phyloP scores from a whole-genome alignment of 371 early-diverging fungal species.

The Haplosporangium sp. region DNA sequence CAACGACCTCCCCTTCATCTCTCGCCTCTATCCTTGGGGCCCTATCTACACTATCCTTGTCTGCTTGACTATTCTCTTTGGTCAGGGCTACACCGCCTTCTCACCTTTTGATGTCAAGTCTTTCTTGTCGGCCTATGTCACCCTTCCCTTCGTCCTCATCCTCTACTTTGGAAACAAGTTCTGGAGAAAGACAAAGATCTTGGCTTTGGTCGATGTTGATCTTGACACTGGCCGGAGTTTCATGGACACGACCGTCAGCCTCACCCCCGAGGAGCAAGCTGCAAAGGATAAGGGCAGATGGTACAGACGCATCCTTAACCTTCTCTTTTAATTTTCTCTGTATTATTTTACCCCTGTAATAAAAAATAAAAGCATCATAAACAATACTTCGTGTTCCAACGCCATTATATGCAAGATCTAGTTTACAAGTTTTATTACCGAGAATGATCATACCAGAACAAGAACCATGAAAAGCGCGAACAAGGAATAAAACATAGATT shows the following conservation, averaged over 20 bases:
- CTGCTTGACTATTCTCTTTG: constrained; percentile 13
- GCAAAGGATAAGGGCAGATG: constrained; percentile 7
- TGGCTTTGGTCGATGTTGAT: constrained; percentile 63
- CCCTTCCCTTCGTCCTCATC: constrained; percentile 27
- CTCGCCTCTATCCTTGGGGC: constrained; percentile 12
- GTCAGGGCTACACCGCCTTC: constrained; percentile 14
- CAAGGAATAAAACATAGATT: constrained; percentile 12
- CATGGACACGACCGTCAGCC: constrained; percentile 10
- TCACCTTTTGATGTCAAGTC: constrained; percentile 8
- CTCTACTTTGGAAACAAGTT: constrained; percentile 64
- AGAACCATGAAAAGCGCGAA: constrained; percentile 8
- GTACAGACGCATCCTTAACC: background rate
- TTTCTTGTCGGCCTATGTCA: constrained; percentile 33
- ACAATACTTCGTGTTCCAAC: too few relatives aligned
- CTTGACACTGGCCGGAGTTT: constrained; percentile 60
- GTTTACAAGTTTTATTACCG: background rate
- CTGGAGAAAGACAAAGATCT: constrained; percentile 56
- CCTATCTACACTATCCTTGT: constrained; percentile 19
- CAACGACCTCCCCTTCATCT: constrained; percentile 71
- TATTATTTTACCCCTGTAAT: too few relatives aligned
- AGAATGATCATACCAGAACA: constrained; percentile 2
- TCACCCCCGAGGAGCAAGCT: background rate
- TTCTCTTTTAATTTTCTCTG: background rate
- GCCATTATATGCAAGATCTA: background rate
- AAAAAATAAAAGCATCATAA: too few relatives aligned